Base-by-base conservation (phyloP, 352 stramenopile genomes). In the Globisporangium abappressorium region DNA sequence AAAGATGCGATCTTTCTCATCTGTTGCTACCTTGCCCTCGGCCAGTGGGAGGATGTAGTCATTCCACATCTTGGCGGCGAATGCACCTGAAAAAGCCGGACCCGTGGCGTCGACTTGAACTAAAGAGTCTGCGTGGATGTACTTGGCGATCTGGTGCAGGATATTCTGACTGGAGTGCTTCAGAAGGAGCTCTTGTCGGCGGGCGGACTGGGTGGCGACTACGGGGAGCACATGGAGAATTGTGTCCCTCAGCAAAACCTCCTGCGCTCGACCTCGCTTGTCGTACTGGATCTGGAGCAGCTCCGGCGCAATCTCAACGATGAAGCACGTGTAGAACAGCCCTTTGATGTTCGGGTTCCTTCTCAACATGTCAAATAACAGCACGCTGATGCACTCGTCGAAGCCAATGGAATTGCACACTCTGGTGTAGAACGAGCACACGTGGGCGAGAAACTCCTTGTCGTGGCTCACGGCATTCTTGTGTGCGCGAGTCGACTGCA, bases 341-440 rank as follows among this genome's bases (percentile, higher is more conserved):
- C 79, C 81, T 47, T 72, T 74, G 28, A 90, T 82, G 53, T 79
- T 75, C 1, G 70, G 61, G 58, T 85, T 79, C 8, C 56, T 60
- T 26, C 73, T 64, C 20, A 88, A 11, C 11, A 90, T 18, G 33
- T 90, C 78, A 24, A 84, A 80, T 1, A 87, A 56, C 54, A 90
- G 47, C 46, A 86, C 74, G 1, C 77, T 77, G 4, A 73, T 72
- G 8, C 76, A 41, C 47, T 58, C 30, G 15, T 72, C 38, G 38
- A 78, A 72, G 9, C 60, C 56, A 7, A 70, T 68, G 0, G 64
- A 62, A 15, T 64, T 63, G 28, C 79, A 88, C 22, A 90, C 56
- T 24, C 70, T 65, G 8, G 74, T 68, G 43, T 82, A 67, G 2
- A 90, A 72, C 4, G 72, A 70, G 41, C 70, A 80, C 2, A 79